Base-by-base conservation (phyloP, 108 stramenopile genomes). In the Fragilariopsis cylindrus region DNA sequence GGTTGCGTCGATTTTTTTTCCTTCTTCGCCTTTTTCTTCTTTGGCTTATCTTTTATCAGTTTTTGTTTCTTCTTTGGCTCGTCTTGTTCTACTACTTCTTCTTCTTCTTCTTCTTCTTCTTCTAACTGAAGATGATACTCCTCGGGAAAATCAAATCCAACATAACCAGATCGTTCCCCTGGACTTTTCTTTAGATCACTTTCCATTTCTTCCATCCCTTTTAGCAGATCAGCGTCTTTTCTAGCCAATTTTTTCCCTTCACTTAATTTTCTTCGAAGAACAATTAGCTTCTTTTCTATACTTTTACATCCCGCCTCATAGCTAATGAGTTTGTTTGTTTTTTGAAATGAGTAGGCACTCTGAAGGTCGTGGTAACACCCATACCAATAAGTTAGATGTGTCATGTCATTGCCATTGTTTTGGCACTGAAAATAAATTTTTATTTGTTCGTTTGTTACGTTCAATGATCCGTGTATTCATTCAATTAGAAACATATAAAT, bases 381-480 rank as follows among this genome's bases (percentile, higher is more conserved):
- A 57, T 80, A 80, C 79, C 79, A 80, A 52, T 80, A 80, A 57
- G 62, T 60, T 21, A 80, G 49, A 63, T 80, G 69, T 11, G 79
- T 71, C 58, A 62, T 69, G 19, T 44, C 58, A 19, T 70, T 40
- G 43, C 60, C 55, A 7, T 41, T 44, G 21, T 53, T 52, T 49
- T 75, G 62, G 42, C 57, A 71, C 57, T 71, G 43, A 15, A 55
- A 2, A 3, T 30, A 30, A 30, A 45, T 1, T 60, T 60, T 19
- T 30, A 0, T 60, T 60, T 21, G 21, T 60, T 60, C 9, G 18
- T 60, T 60, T 19, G 4, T 47, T 66, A 45, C 39, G 6, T 45
- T 42, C 30, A 39, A 44, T 64, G 21, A 45, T 30, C 16, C 11
- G 41, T 64, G 16, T 39, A 5, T 11, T 39, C 63, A 9, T 45